Evolutionary conservation across 108 stramenopile species (phyloP).

Genomic region (Cyclotella cryptica): DNA sequence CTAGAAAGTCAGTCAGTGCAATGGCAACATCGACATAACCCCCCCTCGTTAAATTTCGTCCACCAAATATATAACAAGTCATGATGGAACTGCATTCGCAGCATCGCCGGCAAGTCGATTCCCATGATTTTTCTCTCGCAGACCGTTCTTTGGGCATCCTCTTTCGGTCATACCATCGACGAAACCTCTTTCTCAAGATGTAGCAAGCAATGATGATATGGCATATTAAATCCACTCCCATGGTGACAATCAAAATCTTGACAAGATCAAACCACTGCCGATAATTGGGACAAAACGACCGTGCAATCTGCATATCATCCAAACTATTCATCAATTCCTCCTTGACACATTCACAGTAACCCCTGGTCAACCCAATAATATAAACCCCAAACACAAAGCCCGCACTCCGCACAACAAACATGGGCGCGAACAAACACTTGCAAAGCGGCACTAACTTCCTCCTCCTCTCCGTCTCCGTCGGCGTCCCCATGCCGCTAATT

Average conservation of each 20-base stretch:
- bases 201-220: constrained; percentile 11
- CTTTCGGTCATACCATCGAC: constrained; percentile 5
- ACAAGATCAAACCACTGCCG: constrained; percentile 4
- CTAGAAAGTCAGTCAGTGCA: constrained; percentile 85
- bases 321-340: not conserved
- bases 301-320: not conserved
- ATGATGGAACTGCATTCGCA: constrained; percentile 67
- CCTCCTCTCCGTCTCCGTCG: constrained; percentile 24
- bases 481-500: constrained; percentile 38
- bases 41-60: constrained; percentile 61
- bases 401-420: constrained; percentile 24
- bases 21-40: constrained; percentile 74
- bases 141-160: not conserved
- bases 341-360: constrained; percentile 27
- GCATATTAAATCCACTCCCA: constrained; percentile 26
- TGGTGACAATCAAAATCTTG: constrained; percentile 23
- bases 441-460: constrained; percentile 29
- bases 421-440: constrained; percentile 31
- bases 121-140: constrained; percentile 57
- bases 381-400: constrained; percentile 18
- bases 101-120: constrained; percentile 35
- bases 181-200: constrained; percentile 17
- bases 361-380: not conserved
- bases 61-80: constrained; percentile 90
- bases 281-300: constrained; percentile 19